Base-by-base conservation (phyloP, 2,329 filamentous ascomycete genomes). In the Pestalotiopsis sp. region DNA sequence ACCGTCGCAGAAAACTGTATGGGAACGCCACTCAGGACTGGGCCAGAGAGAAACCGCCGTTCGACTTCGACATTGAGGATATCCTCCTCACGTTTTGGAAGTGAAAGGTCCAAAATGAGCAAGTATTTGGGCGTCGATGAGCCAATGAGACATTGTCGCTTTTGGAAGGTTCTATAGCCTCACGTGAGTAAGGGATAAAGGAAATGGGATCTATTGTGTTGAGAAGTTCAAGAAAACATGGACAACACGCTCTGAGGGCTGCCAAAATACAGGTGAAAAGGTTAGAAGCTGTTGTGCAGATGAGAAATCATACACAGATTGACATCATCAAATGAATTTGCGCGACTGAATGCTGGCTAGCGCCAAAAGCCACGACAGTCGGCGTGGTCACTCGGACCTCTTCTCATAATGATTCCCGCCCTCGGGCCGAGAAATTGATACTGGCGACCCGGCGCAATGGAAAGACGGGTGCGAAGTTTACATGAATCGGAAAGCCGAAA, bases 41-140 rank as follows among this genome's bases (percentile, higher is more conserved):
- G 63, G 63, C 63, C 12, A 23, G 63, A 36, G 63, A 66, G 31
- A 56, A 25, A 9, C 36, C 63, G 12, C 63, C 63, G 6, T 58
- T 57, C 23, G 23, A 66, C 40, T 66, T 66, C n/a, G 38, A 23
- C 13, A 66, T 56, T 23, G 31, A 23, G 6, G 45, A 66, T 25
- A 64, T 64, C 31, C 14, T 27, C 14, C 1, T 23, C 57, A 59
- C 14, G 20, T 27, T 25, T 27, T 4, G 23, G 23, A n/a, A 20
- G 17, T 52, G 20, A 52, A 4, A 4, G 17, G 31, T 17, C 27
- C 17, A 62, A 23, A 12, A 62, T 14, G 3, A 41, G 9, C n/a
- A 62, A 59, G 23, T n/a, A 36, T 36, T 7, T 36, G 31, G 7
- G 31, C 2, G 1, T 36, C 31, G 31, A 36, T 36, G 31, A 36